phyloP scores from a whole-genome alignment of 2,329 filamentous ascomycete genomes.

The Sclerotinia nivalis region DNA sequence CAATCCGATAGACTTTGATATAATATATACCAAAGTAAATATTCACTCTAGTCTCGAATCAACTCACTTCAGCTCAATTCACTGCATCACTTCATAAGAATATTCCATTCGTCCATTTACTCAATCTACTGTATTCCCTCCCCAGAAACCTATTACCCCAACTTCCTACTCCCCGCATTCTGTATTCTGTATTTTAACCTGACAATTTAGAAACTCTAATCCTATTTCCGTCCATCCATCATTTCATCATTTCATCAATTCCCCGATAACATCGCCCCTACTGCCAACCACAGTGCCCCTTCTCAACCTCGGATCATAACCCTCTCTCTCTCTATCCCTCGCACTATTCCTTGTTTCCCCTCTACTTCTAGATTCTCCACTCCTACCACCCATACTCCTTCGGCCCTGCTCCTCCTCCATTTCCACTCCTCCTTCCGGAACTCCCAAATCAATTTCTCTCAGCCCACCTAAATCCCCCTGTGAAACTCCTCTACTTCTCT shows the following conservation, averaged over 20 bases:
- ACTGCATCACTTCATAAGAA: neutral
- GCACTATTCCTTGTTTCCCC: neutral
- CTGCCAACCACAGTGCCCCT: slow-evolving; percentile 9
- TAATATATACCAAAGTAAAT: too few species aligned
- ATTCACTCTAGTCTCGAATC: neutral
- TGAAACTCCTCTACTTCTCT: slow-evolving; percentile 26
- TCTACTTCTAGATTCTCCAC: neutral
- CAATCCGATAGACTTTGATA: too few species aligned
- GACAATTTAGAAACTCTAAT: neutral
- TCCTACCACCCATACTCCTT: neutral
- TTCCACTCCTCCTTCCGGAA: slow-evolving; percentile 25
- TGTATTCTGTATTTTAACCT: neutral
- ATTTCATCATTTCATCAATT: neutral
- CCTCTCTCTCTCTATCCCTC: slow-evolving; percentile 1
- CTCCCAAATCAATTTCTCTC: slow-evolving; percentile 29
- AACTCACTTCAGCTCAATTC: neutral
- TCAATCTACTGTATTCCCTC: neutral
- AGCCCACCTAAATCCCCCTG: slow-evolving; percentile 31
- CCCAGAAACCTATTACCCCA: neutral
- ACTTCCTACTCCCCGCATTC: too few species aligned
- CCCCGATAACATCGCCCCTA: neutral
- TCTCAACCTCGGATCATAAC: slow-evolving; percentile 19
- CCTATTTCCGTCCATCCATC: neutral
- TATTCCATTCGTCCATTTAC: neutral
- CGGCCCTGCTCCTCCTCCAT: slow-evolving; percentile 12